Base-by-base conservation (phyloP, 768 basidiomycete genomes). In the Tulasnella sp. region DNA sequence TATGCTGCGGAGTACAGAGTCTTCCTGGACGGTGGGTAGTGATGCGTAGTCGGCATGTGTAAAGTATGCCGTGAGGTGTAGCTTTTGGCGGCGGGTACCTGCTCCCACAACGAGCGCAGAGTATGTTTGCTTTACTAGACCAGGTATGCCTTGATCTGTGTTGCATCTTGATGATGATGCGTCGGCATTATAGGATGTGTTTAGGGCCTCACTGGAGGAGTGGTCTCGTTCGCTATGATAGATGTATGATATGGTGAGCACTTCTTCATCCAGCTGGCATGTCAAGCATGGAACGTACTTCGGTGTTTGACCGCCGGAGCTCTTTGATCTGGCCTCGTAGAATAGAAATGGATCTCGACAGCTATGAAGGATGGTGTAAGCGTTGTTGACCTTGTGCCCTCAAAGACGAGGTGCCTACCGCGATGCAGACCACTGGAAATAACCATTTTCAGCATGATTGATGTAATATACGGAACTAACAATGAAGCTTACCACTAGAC, bases 91-190 rank as follows among this genome's bases (percentile, higher is more conserved):
- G 13, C 29, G 16, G 33, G 10, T 28, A 25, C 43, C 51, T 46
- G 69, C 63, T 37, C 69, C 65, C 20, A 66, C 60, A 12, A 80
- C 75, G 71, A 73, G 78, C 20, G 76, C 78, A 15, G 78, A 80
- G 61, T 82, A 82, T n/a, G 79, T 77, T 60, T 80, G 79, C 62
- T 81, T 81, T 48, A 81, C 74, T 44, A 82, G 67, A 19, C 78
- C 78, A 10, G 68, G 58, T 43, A 77, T 75, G 45, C 72, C 72
- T 42, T 70, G 69, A 10, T 70, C 68, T 51, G 72, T 70, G 28
- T 76, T 69, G 57, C 76, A 76, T 58, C 73, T 73, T 63, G 79
- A 77, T 22, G 77, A 75, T 55, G 75, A 54, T 5, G 78, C 75
- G 12, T 79, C 75, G 58, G 78, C 37, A 33, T 37, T 45, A 15